Evolutionary conservation across 176 grass and related monocot genomes (phyloP), one percentile per base, ranked within the genome.

Genomic region (Puccinellia tenuiflora): DNA sequence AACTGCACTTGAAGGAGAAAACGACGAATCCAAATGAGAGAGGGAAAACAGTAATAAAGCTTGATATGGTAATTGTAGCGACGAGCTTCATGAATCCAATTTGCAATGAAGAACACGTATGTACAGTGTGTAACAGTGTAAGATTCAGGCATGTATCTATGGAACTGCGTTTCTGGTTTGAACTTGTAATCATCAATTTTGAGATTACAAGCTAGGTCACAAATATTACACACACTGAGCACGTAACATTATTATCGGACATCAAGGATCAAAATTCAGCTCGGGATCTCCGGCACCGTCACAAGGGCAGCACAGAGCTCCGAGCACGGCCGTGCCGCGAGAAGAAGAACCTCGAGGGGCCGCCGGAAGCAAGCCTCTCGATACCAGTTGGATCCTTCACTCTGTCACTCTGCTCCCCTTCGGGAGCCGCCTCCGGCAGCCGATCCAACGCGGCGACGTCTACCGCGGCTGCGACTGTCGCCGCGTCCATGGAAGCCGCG

Each of bases 241-340:
- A 46, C 14, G 46, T 29, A 68, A 18, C 67, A 47, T 90, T 86
- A 86, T 82, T 90, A 16, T 12, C 14, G 10, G 29, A 79, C 21
- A 26, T 9, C 84, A 33, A 22, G 16, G 57, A 83, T 85, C 80
- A 90, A 90, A 89, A 83, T 90, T 86, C 53, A 73, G 35, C 28
- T 46, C 42, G 63, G 24, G 20, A 1, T 33, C 63, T 43, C 75
- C 75, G 1, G 65, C 54, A 5, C 73, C 90, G 12, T 94, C 78
- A 89, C 68, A 90, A 16, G n/a, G 92, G 90, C 79, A 88, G 75
- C 76, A 87, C 86, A 22, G 85, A 89, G 87, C 85, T 92, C 82
- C 90, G 88, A 25, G 90, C 78, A 40, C 92, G 89, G 78, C 73
- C 75, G 39, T 92, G 90, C 77, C 90, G 88, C n/a, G 85, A 68